Evolutionary conservation across 2,329 filamentous ascomycete species (phyloP), one percentile per base, ranked within the genome.

Genomic region (Ophiostoma sp.): DNA sequence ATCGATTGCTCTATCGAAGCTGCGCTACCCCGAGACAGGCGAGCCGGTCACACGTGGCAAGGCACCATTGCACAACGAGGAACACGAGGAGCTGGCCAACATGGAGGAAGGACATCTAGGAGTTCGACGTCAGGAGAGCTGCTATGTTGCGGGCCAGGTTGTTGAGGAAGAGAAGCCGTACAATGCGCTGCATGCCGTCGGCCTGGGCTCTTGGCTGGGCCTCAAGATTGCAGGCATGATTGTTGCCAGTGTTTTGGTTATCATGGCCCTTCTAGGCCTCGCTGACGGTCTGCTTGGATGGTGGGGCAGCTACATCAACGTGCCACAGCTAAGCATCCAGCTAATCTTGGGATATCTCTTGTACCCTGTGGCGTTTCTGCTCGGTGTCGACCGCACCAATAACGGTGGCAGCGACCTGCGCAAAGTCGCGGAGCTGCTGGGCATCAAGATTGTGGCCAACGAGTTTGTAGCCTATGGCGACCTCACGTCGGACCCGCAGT

Each of bases 171-270:
- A 72, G 28, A 42, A 33, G 77, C 85, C 93, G 80, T 89, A 88
- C 76, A 97, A 97, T 79, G 88, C 90, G 15, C 88, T 98, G 3
- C 93, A 97, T 80, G 93, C 94, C 1, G 95, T 97, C 78, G 90
- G 93, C 76, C 93, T 93, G 76, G 94, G 94, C 75, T 91, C 93
- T 12, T 95, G 93, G 92, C 85, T 96, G 11, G 94, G 93, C 80
- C 86, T 97, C 78, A 95, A 94, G 85, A 94, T 97, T 76, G 93
- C 90, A 3, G 93, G 92, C 75, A 95, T 94, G 88, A 95, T 97
- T 73, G 79, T 92, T 63, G 87, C 91, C 45, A 93, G 91, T 0
- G 86, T 97, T n/a, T 88, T 97, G 36, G 95, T 92, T 82, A 94
- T 97, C 78, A 91, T 97, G 76, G 92, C 92, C 22, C 85, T 94